phyloP scores from a whole-genome alignment of 2,329 filamentous ascomycete species.

The Fusarium kyushuense region DNA sequence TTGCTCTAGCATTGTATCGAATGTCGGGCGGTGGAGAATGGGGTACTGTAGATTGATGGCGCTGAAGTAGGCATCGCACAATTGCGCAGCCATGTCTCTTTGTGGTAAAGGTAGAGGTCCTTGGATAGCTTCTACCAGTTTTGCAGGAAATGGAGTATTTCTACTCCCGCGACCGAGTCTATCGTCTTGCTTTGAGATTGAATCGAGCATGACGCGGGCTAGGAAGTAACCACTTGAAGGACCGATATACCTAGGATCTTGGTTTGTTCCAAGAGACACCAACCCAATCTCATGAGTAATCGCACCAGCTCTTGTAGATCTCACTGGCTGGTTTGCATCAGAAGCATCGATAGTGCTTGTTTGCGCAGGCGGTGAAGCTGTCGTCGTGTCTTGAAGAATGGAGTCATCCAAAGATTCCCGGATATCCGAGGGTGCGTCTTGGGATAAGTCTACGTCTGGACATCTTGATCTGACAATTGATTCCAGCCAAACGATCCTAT shows the following conservation, averaged over 20 bases:
- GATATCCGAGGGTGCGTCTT: constrained; percentile 25
- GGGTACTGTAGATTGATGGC: constrained; percentile 63
- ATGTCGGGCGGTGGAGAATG: constrained; percentile 60
- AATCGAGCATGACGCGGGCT: constrained; percentile 61
- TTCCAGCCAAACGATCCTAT: constrained; percentile 61
- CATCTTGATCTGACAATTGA: constrained; percentile 57
- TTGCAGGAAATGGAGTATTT: constrained; percentile 41
- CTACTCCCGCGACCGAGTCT: constrained; percentile 10
- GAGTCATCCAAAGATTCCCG: constrained; percentile 33
- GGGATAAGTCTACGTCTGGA: constrained; percentile 56
- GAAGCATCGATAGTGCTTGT: not conserved
- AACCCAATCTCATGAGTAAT: constrained; percentile 65
- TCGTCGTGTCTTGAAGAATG: constrained; percentile 4
- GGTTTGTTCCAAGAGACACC: constrained; percentile 61
- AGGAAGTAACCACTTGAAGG: constrained; percentile 68
- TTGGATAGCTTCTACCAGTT: constrained; percentile 51
- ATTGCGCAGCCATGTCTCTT: constrained; percentile 53
- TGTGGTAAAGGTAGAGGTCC: constrained; percentile 50
- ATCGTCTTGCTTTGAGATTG: constrained; percentile 48
- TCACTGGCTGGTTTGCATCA: constrained; percentile 12
- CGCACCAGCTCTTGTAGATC: constrained; percentile 36
- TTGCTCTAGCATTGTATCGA: constrained; percentile 54
- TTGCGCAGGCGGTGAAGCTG: constrained; percentile 2
- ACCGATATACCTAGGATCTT: constrained; percentile 65
- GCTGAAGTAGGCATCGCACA: constrained; percentile 62